Conservation (phyloP, 805 yeast species). For the Nakazawaea ambrosiae region DNA sequence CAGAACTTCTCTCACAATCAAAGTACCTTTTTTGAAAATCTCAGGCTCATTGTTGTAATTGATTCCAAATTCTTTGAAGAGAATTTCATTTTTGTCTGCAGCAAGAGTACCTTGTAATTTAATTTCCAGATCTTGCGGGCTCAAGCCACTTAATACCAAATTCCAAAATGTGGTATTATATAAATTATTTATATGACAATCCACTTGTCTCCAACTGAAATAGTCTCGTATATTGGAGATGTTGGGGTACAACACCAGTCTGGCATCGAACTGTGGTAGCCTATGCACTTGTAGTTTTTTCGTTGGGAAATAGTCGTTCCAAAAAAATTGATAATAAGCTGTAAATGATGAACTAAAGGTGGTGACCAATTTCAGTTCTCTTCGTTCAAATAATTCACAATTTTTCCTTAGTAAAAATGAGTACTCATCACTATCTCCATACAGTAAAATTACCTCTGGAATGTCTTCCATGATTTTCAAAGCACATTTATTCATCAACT, state of each 20-base stretch:
- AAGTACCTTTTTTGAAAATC: slow-evolving; percentile 79
- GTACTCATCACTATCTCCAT: slow-evolving; percentile 95
- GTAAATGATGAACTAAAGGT: slow-evolving; percentile 80
- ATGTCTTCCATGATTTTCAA: slow-evolving; percentile 51
- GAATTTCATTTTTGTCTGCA: slow-evolving; percentile 81
- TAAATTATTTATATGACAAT: slow-evolving; percentile 90
- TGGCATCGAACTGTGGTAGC: slow-evolving; percentile 84
- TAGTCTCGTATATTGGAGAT: slow-evolving; percentile 62
- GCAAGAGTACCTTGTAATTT: slow-evolving; percentile 71
- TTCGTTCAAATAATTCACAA: slow-evolving; percentile 70
- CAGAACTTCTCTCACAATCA: slow-evolving; percentile 41
- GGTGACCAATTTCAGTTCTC: slow-evolving; percentile 75
- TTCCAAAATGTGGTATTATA: slow-evolving; percentile 94
- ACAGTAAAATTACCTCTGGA: slow-evolving; percentile 73
- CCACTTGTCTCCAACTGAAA: slow-evolving; percentile 92
- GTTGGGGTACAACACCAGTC: slow-evolving; percentile 84
- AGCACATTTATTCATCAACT: slow-evolving; percentile 81
- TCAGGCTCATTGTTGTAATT: slow-evolving; percentile 91
- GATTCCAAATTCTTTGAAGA: slow-evolving; percentile 70
- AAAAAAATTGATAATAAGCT: slow-evolving; percentile 61
- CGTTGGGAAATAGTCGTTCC: slow-evolving; percentile 56
- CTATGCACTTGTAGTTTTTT: slow-evolving; percentile 39
- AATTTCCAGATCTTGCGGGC: slow-evolving; percentile 77
- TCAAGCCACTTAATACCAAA: slow-evolving; percentile 65
- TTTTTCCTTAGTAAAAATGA: slow-evolving; percentile 64